Conservation (phyloP, 2,329 filamentous ascomycete species). For the Ramularia endophylla region DNA sequence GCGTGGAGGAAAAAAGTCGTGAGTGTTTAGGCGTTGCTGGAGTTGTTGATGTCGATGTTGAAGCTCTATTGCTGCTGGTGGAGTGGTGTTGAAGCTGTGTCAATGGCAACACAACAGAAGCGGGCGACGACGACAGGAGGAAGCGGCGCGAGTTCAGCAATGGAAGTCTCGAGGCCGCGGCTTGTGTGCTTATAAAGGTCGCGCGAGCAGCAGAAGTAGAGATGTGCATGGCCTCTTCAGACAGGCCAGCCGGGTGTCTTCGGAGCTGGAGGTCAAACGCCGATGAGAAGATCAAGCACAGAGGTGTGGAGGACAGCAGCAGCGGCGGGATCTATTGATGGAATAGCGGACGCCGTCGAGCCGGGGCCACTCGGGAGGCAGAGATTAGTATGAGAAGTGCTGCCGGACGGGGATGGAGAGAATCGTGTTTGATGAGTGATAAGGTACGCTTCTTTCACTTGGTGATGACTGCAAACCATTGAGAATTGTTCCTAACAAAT, state of each 20-base stretch:
- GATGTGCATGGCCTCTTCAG: background rate
- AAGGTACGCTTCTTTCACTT: too few relatives aligned
- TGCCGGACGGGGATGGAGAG: too few relatives aligned
- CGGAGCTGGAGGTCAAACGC: background rate
- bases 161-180: slow-evolving; percentile 1
- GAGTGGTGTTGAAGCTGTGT: background rate
- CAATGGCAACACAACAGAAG: background rate
- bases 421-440: too few relatives aligned
- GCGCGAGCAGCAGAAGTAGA: slow-evolving; percentile 4
- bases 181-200: slow-evolving; percentile 1
- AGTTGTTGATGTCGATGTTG: slow-evolving; percentile 4
- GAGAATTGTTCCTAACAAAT: too few relatives aligned
- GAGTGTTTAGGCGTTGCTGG: background rate
- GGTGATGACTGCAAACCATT: too few relatives aligned
- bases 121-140: background rate
- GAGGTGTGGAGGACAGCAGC: background rate
- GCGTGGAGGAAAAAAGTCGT: background rate
- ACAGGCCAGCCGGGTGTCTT: too few relatives aligned
- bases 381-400: too few relatives aligned
- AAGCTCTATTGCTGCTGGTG: slow-evolving; percentile 3
- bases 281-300: background rate
- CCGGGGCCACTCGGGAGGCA: too few relatives aligned
- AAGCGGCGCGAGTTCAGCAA: background rate
- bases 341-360: too few relatives aligned
- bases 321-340: too few relatives aligned